phyloP scores from a whole-genome alignment of 208 protist genomes.

The Leishmania aethiopica region DNA sequence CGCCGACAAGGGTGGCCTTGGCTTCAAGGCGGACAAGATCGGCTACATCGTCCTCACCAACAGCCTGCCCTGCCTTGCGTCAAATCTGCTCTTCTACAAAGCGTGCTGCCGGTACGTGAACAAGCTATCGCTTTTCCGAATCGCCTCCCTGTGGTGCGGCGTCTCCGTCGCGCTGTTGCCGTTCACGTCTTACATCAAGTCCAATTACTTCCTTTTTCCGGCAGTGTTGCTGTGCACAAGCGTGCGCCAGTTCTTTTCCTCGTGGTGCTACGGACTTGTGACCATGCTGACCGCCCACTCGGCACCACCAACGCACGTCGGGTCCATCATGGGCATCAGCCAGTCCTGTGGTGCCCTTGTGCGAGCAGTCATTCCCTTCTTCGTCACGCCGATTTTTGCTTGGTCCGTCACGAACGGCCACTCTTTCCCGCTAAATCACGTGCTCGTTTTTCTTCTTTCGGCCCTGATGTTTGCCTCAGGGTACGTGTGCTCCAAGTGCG shows the following conservation, averaged over 20 bases:
- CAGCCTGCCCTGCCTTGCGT: constrained; percentile 46
- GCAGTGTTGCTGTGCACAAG: constrained; percentile 39
- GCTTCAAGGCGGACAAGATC: constrained; percentile 33
- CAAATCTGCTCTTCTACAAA: constrained; percentile 52
- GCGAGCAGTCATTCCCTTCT: constrained; percentile 47
- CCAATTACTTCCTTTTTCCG: constrained; percentile 10
- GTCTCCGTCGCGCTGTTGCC: constrained; percentile 15
- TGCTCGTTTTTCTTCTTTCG: constrained; percentile 48
- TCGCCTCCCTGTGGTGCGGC: constrained; percentile 22
- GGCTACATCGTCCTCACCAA: constrained; percentile 50
- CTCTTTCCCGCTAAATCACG: constrained; percentile 61
- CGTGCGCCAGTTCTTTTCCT: constrained; percentile 44
- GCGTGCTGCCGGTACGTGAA: constrained; percentile 36
- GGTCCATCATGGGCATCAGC: constrained; percentile 63
- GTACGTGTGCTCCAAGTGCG: constrained; percentile 15
- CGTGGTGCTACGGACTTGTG: constrained; percentile 58
- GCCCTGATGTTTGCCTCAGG: constrained; percentile 16
- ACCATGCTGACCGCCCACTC: constrained; percentile 59
- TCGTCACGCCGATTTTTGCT: constrained; percentile 60
- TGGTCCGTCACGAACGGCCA: constrained; percentile 44
- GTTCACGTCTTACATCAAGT: constrained; percentile 28
- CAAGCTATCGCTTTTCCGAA: constrained; percentile 50
- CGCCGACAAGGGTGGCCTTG: constrained; percentile 40
- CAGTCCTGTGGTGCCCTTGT: constrained; percentile 49
- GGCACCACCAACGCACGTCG: constrained; percentile 49